These are phyloP conservation scores for Choiromyces venosus DNA, from an alignment of 495 filamentous ascomycete species.

Conservation along the genomic window DNA sequence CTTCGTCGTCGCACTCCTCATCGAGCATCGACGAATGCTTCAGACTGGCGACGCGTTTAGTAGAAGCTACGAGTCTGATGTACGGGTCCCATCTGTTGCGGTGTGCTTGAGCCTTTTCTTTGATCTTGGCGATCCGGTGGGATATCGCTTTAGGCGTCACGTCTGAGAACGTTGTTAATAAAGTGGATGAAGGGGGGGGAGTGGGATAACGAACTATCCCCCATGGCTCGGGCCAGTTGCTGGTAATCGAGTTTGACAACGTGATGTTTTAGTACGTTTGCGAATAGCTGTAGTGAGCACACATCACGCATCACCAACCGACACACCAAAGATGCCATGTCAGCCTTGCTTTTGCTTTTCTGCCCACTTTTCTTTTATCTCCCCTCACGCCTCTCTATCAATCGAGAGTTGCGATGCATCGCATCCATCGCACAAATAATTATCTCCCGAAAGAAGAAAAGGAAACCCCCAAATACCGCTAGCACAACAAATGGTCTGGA, in stretches of 20 bases:
- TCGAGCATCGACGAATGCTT: neutral
- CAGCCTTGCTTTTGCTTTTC: neutral
- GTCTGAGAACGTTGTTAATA: slow-evolving; percentile 20
- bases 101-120: slow-evolving; percentile 37
- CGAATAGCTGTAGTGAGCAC: slow-evolving; percentile 29
- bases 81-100: slow-evolving; percentile 22
- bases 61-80: neutral
- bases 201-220: slow-evolving; percentile 19
- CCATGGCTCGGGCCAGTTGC: slow-evolving; percentile 37
- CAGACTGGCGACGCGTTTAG: neutral
- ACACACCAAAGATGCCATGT: neutral
- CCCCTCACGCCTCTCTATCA: neutral
- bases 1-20: neutral
- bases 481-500: neutral
- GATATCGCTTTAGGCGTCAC: slow-evolving; percentile 41
- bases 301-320: neutral
- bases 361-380: neutral
- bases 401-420: neutral
- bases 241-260: slow-evolving; percentile 40
- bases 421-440: neutral
- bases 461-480: neutral
- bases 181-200: neutral
- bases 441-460: neutral
- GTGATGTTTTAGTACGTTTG: slow-evolving; percentile 40
- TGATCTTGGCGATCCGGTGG: slow-evolving; percentile 41